Evolutionary conservation across 2,329 filamentous ascomycete species (phyloP).

Genomic region (Trichophyton benhamiae): DNA sequence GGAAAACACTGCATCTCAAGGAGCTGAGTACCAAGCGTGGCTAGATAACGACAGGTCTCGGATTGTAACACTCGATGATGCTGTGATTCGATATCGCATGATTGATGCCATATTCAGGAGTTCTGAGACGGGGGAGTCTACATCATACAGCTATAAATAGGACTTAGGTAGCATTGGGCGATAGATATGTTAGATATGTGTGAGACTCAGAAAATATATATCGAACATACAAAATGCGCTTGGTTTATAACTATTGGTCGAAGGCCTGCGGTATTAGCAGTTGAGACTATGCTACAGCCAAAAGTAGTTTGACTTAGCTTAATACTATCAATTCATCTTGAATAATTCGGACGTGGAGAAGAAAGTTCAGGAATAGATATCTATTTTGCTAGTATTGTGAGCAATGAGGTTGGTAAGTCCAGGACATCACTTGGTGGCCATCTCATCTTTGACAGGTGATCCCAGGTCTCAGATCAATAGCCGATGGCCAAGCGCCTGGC

Average conservation of each 20-base stretch:
- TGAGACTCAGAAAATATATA: neutral
- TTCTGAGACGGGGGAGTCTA: neutral
- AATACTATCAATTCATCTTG: no score
- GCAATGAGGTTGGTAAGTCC: no score
- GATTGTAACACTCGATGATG: neutral
- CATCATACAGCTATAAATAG: neutral
- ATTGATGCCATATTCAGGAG: neutral
- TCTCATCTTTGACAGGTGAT: neutral
- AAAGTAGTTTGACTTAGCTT: no score
- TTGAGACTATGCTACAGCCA: no score
- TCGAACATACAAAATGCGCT: neutral
- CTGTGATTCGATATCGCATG: neutral
- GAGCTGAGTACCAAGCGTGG: neutral
- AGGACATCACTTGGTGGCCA: neutral
- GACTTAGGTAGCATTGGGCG: no score
- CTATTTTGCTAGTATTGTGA: no score
- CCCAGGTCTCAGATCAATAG: neutral
- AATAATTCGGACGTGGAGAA: no score
- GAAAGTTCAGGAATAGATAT: no score
- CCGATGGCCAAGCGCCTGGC: neutral
- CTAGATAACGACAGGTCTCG: neutral
- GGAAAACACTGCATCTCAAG: neutral
- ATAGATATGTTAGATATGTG: neutral
- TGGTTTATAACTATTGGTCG: neutral
- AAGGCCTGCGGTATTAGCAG: no score